Conservation (phyloP, 148 eudicot genomes). For the Silene uniflora region DNA sequence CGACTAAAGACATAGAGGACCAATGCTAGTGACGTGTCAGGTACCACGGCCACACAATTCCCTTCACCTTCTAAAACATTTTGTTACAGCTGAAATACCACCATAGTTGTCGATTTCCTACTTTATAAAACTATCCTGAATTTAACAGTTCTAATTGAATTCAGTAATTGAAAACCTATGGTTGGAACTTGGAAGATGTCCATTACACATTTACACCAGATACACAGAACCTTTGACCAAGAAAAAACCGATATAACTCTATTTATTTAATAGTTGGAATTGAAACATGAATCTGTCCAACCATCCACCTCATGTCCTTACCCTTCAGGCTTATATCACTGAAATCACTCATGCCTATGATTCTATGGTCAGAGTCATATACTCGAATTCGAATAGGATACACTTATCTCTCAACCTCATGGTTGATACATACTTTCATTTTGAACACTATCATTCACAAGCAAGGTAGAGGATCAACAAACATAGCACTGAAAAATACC, state of each 20-base stretch:
- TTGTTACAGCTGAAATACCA: neutral
- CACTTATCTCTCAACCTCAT: constrained; percentile 1
- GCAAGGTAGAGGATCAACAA: neutral
- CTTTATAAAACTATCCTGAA: neutral
- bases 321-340: neutral
- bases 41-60: no score
- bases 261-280: neutral
- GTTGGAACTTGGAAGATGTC: neutral
- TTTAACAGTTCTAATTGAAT: neutral
- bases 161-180: neutral
- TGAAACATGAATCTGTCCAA: neutral
- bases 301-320: neutral
- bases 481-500: constrained; percentile 39
- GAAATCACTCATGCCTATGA: neutral
- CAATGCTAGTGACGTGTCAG: neutral
- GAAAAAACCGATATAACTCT: neutral
- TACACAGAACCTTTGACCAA: neutral
- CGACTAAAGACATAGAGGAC: neutral
- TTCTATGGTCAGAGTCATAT: neutral
- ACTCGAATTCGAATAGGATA: neutral
- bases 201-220: neutral
- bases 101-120: neutral
- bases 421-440: neutral
- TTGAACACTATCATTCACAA: no score
- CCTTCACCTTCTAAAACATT: neutral